phyloP scores from a whole-genome alignment of 129 eudicot genomes.

The Daucus carota region DH1_v3.0 NC_030385.2:43486501-43487000 shows the following conservation, averaged over 20 bases:
- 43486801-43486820: too few species aligned
- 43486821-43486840: too few species aligned
- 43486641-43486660: constrained; percentile 61
- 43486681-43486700: constrained; percentile 39
- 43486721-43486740: background rate
- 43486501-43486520: too few species aligned
- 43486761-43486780: background rate
- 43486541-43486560: background rate
- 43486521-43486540: background rate
- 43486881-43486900: background rate
- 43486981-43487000: too few species aligned
- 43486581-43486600: constrained; percentile 77
- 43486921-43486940: too few species aligned
- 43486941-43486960: too few species aligned
- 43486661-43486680: constrained; percentile 66
- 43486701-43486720: constrained; percentile 34
- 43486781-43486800: background rate
- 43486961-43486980: too few species aligned
- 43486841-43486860: background rate
- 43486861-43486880: background rate
- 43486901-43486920: background rate
- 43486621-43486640: constrained; percentile 48
- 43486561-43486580: background rate
- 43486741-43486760: too few species aligned
- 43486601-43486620: constrained; percentile 49